These are phyloP conservation scores for Podila epicladia DNA, from an alignment of 192 early-diverging fungal species.

Conservation along the genomic window DNA sequence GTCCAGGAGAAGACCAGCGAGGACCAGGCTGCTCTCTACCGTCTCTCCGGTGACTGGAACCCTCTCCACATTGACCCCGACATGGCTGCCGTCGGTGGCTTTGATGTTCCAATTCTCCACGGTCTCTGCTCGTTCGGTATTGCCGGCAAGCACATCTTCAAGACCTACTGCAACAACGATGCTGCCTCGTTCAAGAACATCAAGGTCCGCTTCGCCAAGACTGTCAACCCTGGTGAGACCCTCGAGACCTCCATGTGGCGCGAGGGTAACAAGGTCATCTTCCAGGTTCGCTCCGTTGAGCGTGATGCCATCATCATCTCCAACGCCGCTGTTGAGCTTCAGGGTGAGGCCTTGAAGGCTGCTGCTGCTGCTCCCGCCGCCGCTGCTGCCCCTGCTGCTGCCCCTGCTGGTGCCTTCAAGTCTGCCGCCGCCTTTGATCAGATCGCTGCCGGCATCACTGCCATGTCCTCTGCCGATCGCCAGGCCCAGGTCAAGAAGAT, in stretches of 20 bases:
- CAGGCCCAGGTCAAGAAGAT: constrained; percentile 73
- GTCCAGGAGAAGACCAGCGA: constrained; percentile 87
- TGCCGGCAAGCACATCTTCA: constrained; percentile 89
- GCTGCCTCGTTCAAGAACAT: constrained; percentile 79
- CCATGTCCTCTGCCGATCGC: constrained; percentile 66
- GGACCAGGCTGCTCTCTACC: constrained; percentile 96
- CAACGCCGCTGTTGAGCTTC: constrained; percentile 92
- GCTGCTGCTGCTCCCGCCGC: constrained; percentile 41
- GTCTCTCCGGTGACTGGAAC: constrained; percentile 95
- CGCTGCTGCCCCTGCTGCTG: constrained; percentile 31
- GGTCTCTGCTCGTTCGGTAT: constrained; percentile 95
- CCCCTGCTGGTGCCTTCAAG: constrained; percentile 76
- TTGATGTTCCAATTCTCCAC: constrained; percentile 97
- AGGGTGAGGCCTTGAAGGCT: constrained; percentile 51
- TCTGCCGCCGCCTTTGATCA: constrained; percentile 77
- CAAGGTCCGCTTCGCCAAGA: constrained; percentile 91
- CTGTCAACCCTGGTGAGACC: constrained; percentile 97
- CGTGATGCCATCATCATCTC: constrained; percentile 90
- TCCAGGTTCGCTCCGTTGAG: constrained; percentile 95
- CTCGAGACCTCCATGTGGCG: constrained; percentile 98
- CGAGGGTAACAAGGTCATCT: constrained; percentile 89
- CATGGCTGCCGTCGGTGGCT: constrained; percentile 94
- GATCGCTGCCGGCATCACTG: constrained; percentile 64
- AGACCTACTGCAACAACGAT: constrained; percentile 76
- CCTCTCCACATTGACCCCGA: constrained; percentile 98